Evolutionary conservation across 1,284 basidiomycete species (phyloP).

Genomic region (Puccinia coronata): DNA sequence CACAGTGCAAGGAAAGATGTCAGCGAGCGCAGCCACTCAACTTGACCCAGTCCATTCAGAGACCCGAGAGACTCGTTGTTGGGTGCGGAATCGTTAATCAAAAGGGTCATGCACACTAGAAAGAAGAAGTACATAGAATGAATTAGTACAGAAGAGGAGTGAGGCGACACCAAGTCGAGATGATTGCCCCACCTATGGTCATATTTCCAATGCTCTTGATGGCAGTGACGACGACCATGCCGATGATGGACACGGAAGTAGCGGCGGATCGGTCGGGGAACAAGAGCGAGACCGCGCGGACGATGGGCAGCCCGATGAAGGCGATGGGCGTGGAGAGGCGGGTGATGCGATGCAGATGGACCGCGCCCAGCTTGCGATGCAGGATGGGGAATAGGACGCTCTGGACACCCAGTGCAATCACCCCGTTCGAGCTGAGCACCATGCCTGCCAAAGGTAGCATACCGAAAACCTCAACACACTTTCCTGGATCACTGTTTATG

Average conservation of each 20-base stretch:
- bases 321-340: slow-evolving; percentile 10
- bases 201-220: slow-evolving; percentile 45
- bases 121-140: background rate
- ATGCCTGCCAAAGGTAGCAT: slow-evolving; percentile 12
- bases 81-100: slow-evolving; percentile 39
- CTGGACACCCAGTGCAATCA: slow-evolving; percentile 35
- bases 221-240: background rate
- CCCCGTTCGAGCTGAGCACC: slow-evolving; percentile 32
- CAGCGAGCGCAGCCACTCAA: background rate
- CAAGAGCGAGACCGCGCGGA: background rate
- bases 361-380: background rate
- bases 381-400: slow-evolving; percentile 27
- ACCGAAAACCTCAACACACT: background rate
- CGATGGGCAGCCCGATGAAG: slow-evolving; percentile 25
- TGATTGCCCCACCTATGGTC: slow-evolving; percentile 19
- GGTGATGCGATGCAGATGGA: slow-evolving; percentile 10
- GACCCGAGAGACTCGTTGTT: slow-evolving; percentile 28
- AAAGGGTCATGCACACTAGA: slow-evolving; percentile 33
- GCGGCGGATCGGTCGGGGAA: slow-evolving; percentile 9
- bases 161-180: background rate
- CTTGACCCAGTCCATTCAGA: slow-evolving; percentile 43
- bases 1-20: background rate
- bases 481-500: background rate
- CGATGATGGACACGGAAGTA: slow-evolving; percentile 17
- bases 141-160: background rate